phyloP scores from a whole-genome alignment of 2,329 filamentous ascomycete genomes.

The Sporothrix brunneoviolacea region DNA sequence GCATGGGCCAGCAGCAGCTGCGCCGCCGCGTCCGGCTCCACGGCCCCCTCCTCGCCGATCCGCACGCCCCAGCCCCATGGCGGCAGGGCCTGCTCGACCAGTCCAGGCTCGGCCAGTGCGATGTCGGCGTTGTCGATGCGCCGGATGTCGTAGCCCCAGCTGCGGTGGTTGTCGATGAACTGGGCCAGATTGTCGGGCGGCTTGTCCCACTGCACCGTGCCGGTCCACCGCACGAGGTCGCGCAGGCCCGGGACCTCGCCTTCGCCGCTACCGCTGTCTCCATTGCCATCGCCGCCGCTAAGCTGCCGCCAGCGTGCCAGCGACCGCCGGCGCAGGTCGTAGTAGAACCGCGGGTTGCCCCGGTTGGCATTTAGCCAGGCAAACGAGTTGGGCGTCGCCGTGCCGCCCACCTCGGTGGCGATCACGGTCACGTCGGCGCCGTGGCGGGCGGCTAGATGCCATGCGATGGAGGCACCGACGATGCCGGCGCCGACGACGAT shows the following conservation, averaged over 20 bases:
- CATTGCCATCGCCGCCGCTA: background rate
- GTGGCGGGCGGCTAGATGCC: conserved; percentile 22
- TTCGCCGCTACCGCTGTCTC: background rate
- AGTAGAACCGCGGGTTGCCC: conserved; percentile 24
- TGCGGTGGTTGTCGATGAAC: conserved; percentile 18
- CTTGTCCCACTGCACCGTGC: conserved; percentile 22
- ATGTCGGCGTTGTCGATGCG: conserved; percentile 17
- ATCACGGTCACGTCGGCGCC: conserved; percentile 24
- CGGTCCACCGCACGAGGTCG: conserved; percentile 21
- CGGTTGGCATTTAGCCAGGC: conserved; percentile 28
- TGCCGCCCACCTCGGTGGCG: conserved; percentile 24
- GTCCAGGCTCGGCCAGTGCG: conserved; percentile 10
- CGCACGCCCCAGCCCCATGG: conserved; percentile 18
- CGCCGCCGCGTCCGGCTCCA: conserved; percentile 25
- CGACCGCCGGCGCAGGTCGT: conserved; percentile 25
- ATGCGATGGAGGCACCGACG: conserved; percentile 27
- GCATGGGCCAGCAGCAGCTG: conserved; percentile 5
- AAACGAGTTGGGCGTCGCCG: conserved; percentile 27
- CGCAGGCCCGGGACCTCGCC: conserved; percentile 21
- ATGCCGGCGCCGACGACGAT: conserved; percentile 20
- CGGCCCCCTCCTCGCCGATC: conserved; percentile 23
- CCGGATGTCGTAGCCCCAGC: conserved; percentile 25
- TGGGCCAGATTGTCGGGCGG: conserved; percentile 20
- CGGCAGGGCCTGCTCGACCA: conserved; percentile 18
- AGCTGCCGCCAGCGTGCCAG: conserved; percentile 23